Evolutionary conservation across 2,329 filamentous ascomycete genomes (phyloP).

Genomic region (Kalaharituber pfeilii): DNA sequence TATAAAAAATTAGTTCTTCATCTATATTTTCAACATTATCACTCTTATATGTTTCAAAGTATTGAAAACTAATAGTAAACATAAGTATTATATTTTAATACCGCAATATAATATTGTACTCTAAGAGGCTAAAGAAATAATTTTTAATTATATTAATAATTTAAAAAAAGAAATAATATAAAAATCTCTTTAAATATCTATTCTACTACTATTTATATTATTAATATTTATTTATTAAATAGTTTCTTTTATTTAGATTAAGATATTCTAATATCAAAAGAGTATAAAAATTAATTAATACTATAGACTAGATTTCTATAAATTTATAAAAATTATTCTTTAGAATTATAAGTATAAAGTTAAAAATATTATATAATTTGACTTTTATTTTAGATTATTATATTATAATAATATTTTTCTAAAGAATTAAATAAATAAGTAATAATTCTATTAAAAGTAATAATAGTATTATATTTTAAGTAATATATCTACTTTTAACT

Average conservation of each 20-base stretch:
- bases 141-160: not conserved
- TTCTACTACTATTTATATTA: conserved; percentile 2
- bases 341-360: not conserved
- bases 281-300: not conserved
- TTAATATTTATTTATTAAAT: conserved; percentile 2
- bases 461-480: conserved; percentile 2
- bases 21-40: no score
- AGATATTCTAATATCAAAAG: not conserved
- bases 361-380: not conserved
- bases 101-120: not conserved
- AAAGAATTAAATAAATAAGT: not conserved
- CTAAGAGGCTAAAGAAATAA: not conserved
- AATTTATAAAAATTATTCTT: not conserved
- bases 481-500: not conserved
- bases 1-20: no score
- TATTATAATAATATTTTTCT: not conserved
- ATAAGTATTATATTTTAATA: conserved; percentile 3
- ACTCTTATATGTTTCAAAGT: not conserved
- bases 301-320: conserved; percentile 3
- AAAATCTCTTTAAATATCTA: conserved; percentile 3
- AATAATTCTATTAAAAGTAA: conserved; percentile 2
- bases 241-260: not conserved
- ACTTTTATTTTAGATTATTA: not conserved
- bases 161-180: not conserved
- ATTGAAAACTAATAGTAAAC: not conserved